Evolutionary conservation across 805 yeast species (phyloP).

Genomic region (Teunomyces panamensis): DNA sequence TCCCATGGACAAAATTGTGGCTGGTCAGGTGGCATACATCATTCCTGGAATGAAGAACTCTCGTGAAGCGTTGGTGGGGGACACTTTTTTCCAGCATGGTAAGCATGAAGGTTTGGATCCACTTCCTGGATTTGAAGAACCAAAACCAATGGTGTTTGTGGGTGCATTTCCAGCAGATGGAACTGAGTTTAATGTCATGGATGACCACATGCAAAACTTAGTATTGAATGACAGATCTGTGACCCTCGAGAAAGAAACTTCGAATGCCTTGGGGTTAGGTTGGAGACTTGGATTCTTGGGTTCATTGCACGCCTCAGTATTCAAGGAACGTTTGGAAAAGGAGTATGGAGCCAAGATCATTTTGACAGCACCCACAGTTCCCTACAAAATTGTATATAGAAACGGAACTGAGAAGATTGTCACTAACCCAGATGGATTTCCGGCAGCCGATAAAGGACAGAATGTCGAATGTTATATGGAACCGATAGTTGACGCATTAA

Average conservation of each 20-base stretch:
- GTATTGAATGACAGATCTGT: constrained; percentile 93
- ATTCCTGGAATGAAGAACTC: constrained; percentile 94
- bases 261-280: constrained; percentile 93
- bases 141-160: constrained; percentile 97
- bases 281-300: constrained; percentile 97
- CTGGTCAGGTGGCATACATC: constrained; percentile 94
- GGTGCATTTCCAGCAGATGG: constrained; percentile 98
- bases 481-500: constrained; percentile 86
- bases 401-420: constrained; percentile 65
- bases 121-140: constrained; percentile 92
- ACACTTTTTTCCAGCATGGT: constrained; percentile 70
- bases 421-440: constrained; percentile 92
- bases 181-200: constrained; percentile 80
- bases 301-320: constrained; percentile 91
- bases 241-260: constrained; percentile 82
- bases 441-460: constrained; percentile 53
- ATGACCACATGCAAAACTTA: constrained; percentile 84
- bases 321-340: constrained; percentile 84
- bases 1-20: constrained; percentile 58
- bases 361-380: constrained; percentile 94
- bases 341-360: constrained; percentile 93
- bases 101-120: constrained; percentile 60
- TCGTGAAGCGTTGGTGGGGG: constrained; percentile 85
- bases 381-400: constrained; percentile 69
- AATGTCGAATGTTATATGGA: constrained; percentile 59